Base-by-base conservation (phyloP, 164 flowering plant genomes). In the Akebia trifoliata region DNA sequence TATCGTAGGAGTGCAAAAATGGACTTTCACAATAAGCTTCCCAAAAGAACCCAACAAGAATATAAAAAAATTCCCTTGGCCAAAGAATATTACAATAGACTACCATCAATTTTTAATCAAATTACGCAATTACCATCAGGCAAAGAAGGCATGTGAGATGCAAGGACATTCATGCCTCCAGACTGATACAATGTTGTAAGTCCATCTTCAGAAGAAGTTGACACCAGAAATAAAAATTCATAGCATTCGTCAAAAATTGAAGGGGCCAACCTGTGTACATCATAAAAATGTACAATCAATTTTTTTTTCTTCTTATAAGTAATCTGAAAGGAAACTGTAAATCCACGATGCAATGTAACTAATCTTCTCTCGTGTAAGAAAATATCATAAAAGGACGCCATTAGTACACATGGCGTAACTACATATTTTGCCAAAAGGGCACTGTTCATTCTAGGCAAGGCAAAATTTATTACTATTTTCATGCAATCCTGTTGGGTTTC, bases 151-250 rank as follows among this genome's bases (percentile, higher is more conserved):
- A 86, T 73, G 25, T 76, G 80, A 36, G 75, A 63, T 44, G 90
- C 85, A 38, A 90, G 54, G 42, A 80, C 71, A 18, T 64, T 75
- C 65, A 93, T 40, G 56, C 83, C 90, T 39, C 87, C 85, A 56
- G 77, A 75, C 48, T 81, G 69, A 44, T 70, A 77, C 21, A 90
- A 75, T 50, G 68, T 58, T 52, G 49, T 24, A 7, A 77, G 73
- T 56, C 96, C 97, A 54, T 73, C 76, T 48, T 79, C 81, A 55
- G 72, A 76, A 49, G 89, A 71, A 45, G 66, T 61, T 20, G 82
- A 70, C 11, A 84, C 85, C 64, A 84, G 59, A 59, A 75, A 78
- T 28, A 93, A 49, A 73, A 83, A 74, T 62, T 93, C 99, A 69
- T 70, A 90, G 71, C 92, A 86, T 44, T 86, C 95, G 56, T 78